Conservation (phyloP, 2,329 filamentous ascomycete species). For the Fusarium phyllophilum region DNA sequence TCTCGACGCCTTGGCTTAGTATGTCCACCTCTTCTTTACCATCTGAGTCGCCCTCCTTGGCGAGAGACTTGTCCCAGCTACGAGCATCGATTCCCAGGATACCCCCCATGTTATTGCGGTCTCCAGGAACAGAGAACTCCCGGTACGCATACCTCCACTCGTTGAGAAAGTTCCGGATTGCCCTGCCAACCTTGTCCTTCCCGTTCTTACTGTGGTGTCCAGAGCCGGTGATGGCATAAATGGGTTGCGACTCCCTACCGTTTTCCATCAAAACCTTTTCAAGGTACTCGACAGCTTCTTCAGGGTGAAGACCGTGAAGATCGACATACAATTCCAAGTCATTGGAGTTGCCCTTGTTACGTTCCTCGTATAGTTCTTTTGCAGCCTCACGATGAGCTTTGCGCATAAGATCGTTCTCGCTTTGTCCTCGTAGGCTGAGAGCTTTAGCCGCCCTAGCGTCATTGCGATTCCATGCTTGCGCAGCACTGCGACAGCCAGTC, state of each 20-base stretch:
- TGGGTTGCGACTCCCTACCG: conserved; percentile 73
- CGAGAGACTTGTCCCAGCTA: conserved; percentile 72
- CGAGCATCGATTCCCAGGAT: conserved; percentile 74
- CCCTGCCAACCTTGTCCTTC: conserved; percentile 98
- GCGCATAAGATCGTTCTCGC: conserved; percentile 96
- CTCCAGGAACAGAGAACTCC: conserved; percentile 96
- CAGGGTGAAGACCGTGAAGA: conserved; percentile 96
- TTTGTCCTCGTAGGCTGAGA: conserved; percentile 91
- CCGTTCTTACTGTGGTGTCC: conserved; percentile 98
- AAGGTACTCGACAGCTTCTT: conserved; percentile 95
- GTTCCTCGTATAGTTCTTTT: conserved; percentile 89
- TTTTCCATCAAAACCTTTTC: conserved; percentile 90
- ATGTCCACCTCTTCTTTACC: conserved; percentile 64
- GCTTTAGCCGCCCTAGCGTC: conserved; percentile 96
- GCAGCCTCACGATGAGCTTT: conserved; percentile 96
- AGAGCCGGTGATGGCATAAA: conserved; percentile 97
- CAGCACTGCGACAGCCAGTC: conserved; percentile 69
- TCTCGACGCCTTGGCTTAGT: conserved; percentile 73
- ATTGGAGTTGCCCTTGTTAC: conserved; percentile 75
- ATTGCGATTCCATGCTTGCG: conserved; percentile 98
- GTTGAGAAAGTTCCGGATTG: conserved; percentile 88
- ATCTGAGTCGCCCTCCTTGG: conserved; percentile 57
- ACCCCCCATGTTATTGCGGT: conserved; percentile 83
- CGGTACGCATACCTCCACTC: conserved; percentile 97
- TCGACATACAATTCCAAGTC: conserved; percentile 89